Evolutionary conservation across 345 rosid species (phyloP).

Genomic region (Rhizophora apiculata): DNA sequence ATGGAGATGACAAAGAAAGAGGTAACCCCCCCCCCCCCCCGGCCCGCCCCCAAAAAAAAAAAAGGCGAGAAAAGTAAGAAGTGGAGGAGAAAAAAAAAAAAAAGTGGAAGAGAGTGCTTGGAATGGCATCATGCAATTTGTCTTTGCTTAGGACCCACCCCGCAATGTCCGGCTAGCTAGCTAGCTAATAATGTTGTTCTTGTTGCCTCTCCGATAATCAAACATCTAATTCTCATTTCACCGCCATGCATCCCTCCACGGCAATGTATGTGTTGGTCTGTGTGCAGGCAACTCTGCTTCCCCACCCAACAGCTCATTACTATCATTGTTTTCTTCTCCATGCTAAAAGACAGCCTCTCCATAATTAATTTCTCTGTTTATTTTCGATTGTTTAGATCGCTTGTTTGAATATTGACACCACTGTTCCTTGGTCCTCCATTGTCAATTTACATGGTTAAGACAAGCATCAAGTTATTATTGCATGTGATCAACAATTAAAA

Average conservation of each 20-base stretch:
- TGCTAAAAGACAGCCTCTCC: background rate
- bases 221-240: background rate
- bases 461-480: too few relatives aligned
- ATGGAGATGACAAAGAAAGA: conserved; percentile 30
- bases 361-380: background rate
- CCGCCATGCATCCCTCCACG: conserved; percentile 22
- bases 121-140: conserved; percentile 40
- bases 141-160: conserved; percentile 31
- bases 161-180: conserved; percentile 4
- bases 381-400: background rate
- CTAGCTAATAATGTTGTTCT: too few relatives aligned
- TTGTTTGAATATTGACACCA: background rate
- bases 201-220: background rate
- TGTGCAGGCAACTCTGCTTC: background rate
- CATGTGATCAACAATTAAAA: too few relatives aligned
- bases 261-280: conserved; percentile 2
- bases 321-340: conserved; percentile 28
- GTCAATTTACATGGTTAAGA: too few relatives aligned
- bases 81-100: background rate
- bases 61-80: too few relatives aligned
- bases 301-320: background rate
- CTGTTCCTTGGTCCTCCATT: too few relatives aligned
- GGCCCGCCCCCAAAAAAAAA: conserved; percentile 22
- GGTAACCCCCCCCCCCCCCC: conserved; percentile 29
- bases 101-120: conserved; percentile 37